These are phyloP conservation scores for Trichaptum fuscoviolaceum DNA, from an alignment of 768 basidiomycete genomes.

Conservation along the genomic window DNA sequence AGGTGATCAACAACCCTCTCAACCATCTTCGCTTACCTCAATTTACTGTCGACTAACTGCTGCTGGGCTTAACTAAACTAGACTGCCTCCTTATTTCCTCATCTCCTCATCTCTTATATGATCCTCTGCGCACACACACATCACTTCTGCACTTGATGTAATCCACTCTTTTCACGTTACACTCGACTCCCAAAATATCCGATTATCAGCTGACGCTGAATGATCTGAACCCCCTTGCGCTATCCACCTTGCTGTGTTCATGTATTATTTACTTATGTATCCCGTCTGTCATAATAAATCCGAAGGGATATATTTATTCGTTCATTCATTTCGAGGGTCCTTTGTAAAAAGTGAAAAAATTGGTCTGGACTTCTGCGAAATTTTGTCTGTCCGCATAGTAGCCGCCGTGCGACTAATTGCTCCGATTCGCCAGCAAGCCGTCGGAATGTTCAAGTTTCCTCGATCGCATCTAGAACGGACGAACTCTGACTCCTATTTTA, in stretches of 20 bases:
- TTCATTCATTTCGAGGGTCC: neutral
- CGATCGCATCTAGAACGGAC: too few relatives aligned
- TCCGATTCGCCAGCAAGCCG: too few relatives aligned
- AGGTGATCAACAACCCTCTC: neutral
- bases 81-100: neutral
- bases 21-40: neutral
- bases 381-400: too few relatives aligned
- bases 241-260: neutral
- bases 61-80: neutral
- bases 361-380: too few relatives aligned
- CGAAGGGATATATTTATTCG: neutral
- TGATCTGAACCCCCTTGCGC: neutral
- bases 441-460: too few relatives aligned
- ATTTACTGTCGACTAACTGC: neutral
- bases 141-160: neutral
- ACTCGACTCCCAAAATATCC: neutral
- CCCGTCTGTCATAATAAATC: neutral
- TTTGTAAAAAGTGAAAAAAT: too few relatives aligned
- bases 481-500: too few relatives aligned
- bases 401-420: too few relatives aligned
- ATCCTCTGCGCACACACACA: neutral
- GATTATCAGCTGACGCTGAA: neutral
- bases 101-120: neutral
- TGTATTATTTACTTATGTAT: conserved; percentile 1
- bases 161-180: neutral